A percentile compares a stretch with the other conserved stretches of the same genome.
Evolutionary conservation across 1,284 basidiomycete species (phyloP).

Genomic region (Heterobasidion annosum): DNA sequence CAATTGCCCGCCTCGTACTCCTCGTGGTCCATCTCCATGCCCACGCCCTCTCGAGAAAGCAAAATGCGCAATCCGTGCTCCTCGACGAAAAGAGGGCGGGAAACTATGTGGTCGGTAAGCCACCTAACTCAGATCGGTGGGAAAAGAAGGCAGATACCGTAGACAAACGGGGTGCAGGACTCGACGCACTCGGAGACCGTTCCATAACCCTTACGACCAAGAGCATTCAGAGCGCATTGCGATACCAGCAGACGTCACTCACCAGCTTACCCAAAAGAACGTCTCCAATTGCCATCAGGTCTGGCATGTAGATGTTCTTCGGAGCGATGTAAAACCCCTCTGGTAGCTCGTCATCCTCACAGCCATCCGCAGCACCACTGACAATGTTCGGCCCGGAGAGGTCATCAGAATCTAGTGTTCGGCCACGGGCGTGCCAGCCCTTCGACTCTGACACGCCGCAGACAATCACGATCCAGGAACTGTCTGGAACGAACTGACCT

Average conservation of each 20-base stretch:
- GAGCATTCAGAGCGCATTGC: not conserved
- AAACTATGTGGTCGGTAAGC: conserved; percentile 32
- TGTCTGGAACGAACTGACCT: conserved; percentile 46
- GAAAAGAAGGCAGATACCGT: conserved; percentile 28
- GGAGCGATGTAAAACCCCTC: conserved; percentile 69
- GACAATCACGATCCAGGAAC: conserved; percentile 69
- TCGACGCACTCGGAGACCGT: conserved; percentile 68
- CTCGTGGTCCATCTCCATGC: conserved; percentile 52
- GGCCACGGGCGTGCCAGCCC: conserved; percentile 26
- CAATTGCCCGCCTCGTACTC: conserved; percentile 65
- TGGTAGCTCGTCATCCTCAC: conserved; percentile 34
- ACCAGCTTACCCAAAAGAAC: conserved; percentile 74
- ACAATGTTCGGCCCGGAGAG: not conserved
- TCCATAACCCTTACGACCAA: conserved; percentile 46
- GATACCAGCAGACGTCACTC: conserved; percentile 13
- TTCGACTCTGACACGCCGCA: conserved; percentile 53
- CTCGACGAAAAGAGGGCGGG: conserved; percentile 70
- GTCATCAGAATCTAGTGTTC: not conserved
- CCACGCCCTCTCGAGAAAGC: conserved; percentile 51
- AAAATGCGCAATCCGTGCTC: conserved; percentile 65
- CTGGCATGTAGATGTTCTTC: conserved; percentile 71
- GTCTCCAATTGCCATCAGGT: conserved; percentile 64
- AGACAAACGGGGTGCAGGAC: conserved; percentile 64
- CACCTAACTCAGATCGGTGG: conserved; percentile 3
- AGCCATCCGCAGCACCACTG: conserved; percentile 19